Base-by-base conservation (phyloP, 768 basidiomycete genomes). In the Suillus ampliporus region DNA sequence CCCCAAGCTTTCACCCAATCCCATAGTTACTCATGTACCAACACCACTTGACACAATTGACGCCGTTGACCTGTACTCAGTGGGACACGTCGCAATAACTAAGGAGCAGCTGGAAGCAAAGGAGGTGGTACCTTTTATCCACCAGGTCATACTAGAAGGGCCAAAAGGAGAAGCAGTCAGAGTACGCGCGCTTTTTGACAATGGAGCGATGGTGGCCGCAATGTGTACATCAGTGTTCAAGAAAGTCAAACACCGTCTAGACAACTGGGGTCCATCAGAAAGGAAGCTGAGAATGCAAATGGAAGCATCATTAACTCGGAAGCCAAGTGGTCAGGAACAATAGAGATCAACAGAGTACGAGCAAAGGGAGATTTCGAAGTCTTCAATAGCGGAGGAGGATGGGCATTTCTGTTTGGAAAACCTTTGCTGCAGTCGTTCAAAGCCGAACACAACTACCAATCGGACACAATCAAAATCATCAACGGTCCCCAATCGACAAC, bases 351-450 rank as follows among this genome's bases (percentile, higher is more conserved):
- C 17, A n/a, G 35, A 26, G 31, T 23, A 1, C n/a, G 28, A 31
- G 34, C 15, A 37, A 3, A 28, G 14, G 26, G 34, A 1, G 17
- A 31, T 6, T 67, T 67, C 47, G 61, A 66, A 48, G 44, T 56
- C 59, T 28, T 60, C 60, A 58, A 72, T 57, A 74, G 76, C 35
- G 67, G 71, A 3, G 70, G 70, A 0, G 66, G 69, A 15, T 77
- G 72, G 72, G 61, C 63, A 11, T 61, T 76, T 21, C 57, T 77
- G 4, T 68, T 77, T 21, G 71, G 73, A 23, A 77, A 77, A 62
- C 71, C 71, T 1, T 52, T 74, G 19, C 67, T 76, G 26, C 60
- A 60, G 21, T 37, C 46, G 6, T 70, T 74, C 44, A n/a, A 61
- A 6, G 72, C 67, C 2, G 53, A 67, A 2, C 76, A 76, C 37